A percentile compares a stretch with the other conserved stretches of the same genome.
Conservation (phyloP, 768 basidiomycete genomes). For the Tricholoma saponaceum region DNA sequence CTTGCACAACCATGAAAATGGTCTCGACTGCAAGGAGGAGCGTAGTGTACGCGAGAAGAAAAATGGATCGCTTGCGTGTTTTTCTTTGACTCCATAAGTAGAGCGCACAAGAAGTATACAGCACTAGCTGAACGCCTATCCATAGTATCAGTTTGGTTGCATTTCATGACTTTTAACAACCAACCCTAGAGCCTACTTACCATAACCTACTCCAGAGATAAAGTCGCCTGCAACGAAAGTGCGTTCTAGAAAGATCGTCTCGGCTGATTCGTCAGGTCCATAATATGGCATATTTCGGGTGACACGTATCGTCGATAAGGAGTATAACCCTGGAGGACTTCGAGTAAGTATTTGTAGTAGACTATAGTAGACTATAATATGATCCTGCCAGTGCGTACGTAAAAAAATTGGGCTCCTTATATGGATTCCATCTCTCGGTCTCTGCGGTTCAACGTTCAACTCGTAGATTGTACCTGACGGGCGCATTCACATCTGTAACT, state of each 20-base stretch:
- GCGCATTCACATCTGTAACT: no score
- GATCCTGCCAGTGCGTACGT: no score
- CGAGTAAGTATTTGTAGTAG: background rate
- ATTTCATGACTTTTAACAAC: background rate
- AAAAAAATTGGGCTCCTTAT: no score
- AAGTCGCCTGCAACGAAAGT: constrained; percentile 36
- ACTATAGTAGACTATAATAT: no score
- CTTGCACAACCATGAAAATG: constrained; percentile 29
- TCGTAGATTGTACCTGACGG: no score
- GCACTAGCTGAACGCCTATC: constrained; percentile 26
- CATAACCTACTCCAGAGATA: constrained; percentile 30
- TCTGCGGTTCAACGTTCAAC: no score
- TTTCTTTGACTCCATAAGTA: constrained; percentile 30
- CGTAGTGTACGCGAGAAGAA: constrained; percentile 29
- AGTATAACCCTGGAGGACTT: background rate
- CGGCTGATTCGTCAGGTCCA: constrained; percentile 23
- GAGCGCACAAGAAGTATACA: constrained; percentile 24
- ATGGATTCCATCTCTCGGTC: no score
- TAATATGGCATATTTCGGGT: constrained; percentile 16
- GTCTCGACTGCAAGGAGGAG: constrained; percentile 28
- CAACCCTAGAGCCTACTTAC: constrained; percentile 5
- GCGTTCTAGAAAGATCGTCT: constrained; percentile 26
- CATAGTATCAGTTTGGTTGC: background rate
- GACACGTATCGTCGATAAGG: background rate
- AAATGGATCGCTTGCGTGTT: constrained; percentile 14